phyloP scores from a whole-genome alignment of 1,284 basidiomycete species.

The Boletus hoseneyae region DNA sequence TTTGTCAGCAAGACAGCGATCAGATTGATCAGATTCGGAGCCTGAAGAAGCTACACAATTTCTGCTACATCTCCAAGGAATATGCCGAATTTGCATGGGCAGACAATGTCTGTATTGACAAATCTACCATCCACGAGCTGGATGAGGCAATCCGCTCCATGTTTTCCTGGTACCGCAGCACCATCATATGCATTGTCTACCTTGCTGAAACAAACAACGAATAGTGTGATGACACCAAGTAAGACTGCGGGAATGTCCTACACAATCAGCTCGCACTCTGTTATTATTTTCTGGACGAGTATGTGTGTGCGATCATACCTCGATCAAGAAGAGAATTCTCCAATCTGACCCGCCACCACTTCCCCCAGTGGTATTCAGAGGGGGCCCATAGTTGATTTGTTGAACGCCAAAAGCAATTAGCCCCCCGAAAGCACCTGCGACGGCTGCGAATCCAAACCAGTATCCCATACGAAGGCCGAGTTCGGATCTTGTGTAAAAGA shows the following conservation, averaged over 20 bases:
- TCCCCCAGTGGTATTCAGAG: conserved; percentile 20
- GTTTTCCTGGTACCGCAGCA: background rate
- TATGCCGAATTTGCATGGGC: background rate
- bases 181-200: background rate
- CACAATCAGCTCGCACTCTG: background rate
- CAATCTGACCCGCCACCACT: conserved; percentile 40
- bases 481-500: conserved; percentile 72
- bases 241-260: conserved; percentile 66
- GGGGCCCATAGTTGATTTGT: conserved; percentile 41
- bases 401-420: conserved; percentile 72
- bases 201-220: conserved; percentile 34
- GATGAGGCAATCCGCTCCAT: conserved; percentile 1
- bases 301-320: conserved; percentile 39
- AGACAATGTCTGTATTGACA: background rate
- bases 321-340: conserved; percentile 75
- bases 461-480: conserved; percentile 73
- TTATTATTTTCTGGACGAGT: background rate
- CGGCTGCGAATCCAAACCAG: conserved; percentile 78
- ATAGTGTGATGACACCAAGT: conserved; percentile 63
- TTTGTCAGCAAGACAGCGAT: background rate
- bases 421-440: conserved; percentile 79
- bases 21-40: background rate
- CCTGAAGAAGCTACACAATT: background rate
- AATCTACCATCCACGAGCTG: background rate
- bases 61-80: background rate